Evolutionary conservation across 2,329 filamentous ascomycete species (phyloP), one percentile per base, ranked within the genome.

Genomic region (Cladorrhinum sp.): DNA sequence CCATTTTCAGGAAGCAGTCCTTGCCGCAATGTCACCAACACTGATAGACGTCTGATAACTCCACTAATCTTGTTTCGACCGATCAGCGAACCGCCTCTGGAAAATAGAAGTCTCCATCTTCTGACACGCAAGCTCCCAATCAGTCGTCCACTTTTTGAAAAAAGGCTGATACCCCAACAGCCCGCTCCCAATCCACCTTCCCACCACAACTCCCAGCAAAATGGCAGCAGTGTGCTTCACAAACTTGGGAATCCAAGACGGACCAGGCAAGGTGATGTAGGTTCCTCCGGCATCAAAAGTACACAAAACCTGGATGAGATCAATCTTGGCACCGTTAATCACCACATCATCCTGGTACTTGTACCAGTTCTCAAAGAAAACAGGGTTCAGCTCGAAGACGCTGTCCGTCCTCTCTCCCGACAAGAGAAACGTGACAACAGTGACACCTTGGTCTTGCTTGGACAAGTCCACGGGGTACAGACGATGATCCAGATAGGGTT

Each of bases 141-240:
- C 74, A 8, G 69, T 72, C 8, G 72, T 75, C 71, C 73, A 77
- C 63, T 74, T 65, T 46, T 63, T 63, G 57, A 71, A 70, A 52
- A 72, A 76, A 2, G 75, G 75, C 62, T 74, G 71, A 63, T 77
- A 77, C 3, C 74, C 75, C 28, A 77, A 63, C 54, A 75, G 48
- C 0, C 72, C 72, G 14, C 39, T 46, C 7, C 74, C 75, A 24
- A 76, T 52, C 72, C 74, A 77, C 59, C 74, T 70, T 8, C 75
- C 74, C n/a, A 77, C 36, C 4, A 73, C 63, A 24, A 77, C 67
- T 4, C 73, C 70, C 16, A 71, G 42, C 12, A 52, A 65, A 28
- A 66, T 64, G 2, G 71, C 68, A 7, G 74, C 52, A 6, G 61
- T 68, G 30, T 65, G 65, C 16, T 70, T 64, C 26, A 28, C 26